Evolutionary conservation across 441 rosid genomes (phyloP).

Genomic region (Raphanus hybrid): DNA sequence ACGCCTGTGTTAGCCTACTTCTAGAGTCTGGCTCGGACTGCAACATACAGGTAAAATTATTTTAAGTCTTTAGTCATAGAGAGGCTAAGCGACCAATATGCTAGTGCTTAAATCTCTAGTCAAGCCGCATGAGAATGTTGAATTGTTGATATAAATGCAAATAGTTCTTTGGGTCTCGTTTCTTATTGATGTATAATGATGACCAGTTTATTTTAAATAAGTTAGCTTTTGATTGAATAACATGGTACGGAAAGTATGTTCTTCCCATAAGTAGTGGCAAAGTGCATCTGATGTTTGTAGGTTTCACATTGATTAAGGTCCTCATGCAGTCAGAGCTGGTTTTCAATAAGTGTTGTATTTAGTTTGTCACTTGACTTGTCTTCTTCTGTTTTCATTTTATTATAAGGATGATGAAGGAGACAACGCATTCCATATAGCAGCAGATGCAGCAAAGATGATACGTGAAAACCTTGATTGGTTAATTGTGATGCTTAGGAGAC

Average conservation of each 20-base stretch:
- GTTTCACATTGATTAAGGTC: conserved; percentile 6
- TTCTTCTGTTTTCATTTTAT: conserved; percentile 31
- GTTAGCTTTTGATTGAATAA: background rate
- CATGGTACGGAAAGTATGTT: conserved; percentile 4
- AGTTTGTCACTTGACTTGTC: conserved; percentile 36
- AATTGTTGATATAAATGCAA: conserved; percentile 15
- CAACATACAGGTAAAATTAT: conserved; percentile 77
- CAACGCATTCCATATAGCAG: conserved; percentile 98
- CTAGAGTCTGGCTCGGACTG: conserved; percentile 90
- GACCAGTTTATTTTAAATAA: conserved; percentile 4
- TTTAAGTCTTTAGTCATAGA: conserved; percentile 3
- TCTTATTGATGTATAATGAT: conserved; percentile 13
- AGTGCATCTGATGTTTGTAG: conserved; percentile 19
- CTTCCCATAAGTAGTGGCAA: conserved; percentile 14
- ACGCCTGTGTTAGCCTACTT: conserved; percentile 88
- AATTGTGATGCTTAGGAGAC: conserved; percentile 83
- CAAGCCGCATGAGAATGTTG: conserved; percentile 14
- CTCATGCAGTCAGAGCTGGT: conserved; percentile 28
- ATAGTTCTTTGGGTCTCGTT: background rate
- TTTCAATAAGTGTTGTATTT: conserved; percentile 21
- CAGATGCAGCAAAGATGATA: conserved; percentile 97
- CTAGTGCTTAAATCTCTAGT: conserved; percentile 6
- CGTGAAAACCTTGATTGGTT: conserved; percentile 99
- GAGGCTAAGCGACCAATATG: conserved; percentile 7
- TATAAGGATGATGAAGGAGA: conserved; percentile 97